Conservation (phyloP, 805 yeast species). For the Sugiyamaella boreocaroliniensis region DNA sequence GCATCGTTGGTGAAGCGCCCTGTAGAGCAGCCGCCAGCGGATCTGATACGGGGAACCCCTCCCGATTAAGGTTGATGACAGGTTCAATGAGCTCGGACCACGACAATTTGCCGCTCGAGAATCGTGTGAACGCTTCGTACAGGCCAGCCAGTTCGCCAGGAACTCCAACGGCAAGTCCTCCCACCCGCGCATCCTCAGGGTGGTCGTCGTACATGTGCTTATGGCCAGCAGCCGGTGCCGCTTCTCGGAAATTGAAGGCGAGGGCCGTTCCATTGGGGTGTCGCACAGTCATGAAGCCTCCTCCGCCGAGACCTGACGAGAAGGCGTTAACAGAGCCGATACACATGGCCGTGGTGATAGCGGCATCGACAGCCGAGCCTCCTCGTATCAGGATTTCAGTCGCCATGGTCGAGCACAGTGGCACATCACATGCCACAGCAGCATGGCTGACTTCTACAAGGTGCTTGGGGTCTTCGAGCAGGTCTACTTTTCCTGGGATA, state of each 20-base stretch:
- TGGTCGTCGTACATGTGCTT: constrained; percentile 56
- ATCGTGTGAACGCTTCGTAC: constrained; percentile 49
- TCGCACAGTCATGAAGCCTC: constrained; percentile 60
- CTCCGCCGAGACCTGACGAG: constrained; percentile 91
- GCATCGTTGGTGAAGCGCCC: constrained; percentile 29
- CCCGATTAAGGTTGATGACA: constrained; percentile 54
- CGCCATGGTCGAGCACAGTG: constrained; percentile 58
- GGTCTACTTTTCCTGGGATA: constrained; percentile 1
- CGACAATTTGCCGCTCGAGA: constrained; percentile 61
- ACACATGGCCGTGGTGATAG: constrained; percentile 81
- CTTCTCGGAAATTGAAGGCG: constrained; percentile 80
- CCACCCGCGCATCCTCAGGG: constrained; percentile 51
- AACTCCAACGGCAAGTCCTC: constrained; percentile 82
- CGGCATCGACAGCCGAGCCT: constrained; percentile 92
- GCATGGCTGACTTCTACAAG: constrained; percentile 16
- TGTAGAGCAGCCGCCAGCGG: constrained; percentile 41
- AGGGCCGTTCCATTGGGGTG: constrained; percentile 42
- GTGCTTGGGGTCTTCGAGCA: constrained; percentile 13
- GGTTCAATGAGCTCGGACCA: constrained; percentile 77
- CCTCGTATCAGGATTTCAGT: constrained; percentile 42
- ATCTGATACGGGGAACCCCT: constrained; percentile 55
- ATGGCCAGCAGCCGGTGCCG: constrained; percentile 62
- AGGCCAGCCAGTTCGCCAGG: constrained; percentile 92
- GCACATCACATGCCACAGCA: constrained; percentile 64
- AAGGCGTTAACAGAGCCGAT: constrained; percentile 78